Percentiles rank a stretch among this genome's conserved stretches.
Conservation (phyloP, 148 eudicot species). For the Rhododendron griersonianum region DNA sequence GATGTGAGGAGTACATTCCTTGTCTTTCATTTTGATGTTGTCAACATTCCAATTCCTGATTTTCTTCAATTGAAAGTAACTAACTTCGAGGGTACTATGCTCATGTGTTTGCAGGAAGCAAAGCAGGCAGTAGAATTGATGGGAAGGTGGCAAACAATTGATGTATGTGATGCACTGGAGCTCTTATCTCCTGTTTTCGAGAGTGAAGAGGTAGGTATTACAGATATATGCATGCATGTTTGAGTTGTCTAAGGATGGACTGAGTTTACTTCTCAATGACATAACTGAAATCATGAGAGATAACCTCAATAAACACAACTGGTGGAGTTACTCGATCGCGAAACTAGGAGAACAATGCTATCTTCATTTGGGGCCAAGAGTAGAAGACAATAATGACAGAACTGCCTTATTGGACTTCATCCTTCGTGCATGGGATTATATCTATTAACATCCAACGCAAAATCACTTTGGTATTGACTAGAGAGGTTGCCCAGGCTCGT, state of each 20-base stretch:
- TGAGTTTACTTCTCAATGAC: background rate
- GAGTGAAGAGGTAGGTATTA: slow-evolving; percentile 89
- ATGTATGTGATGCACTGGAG: slow-evolving; percentile 96
- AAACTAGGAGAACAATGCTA: background rate
- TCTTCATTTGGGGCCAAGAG: background rate
- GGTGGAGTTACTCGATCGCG: background rate
- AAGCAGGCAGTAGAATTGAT: slow-evolving; percentile 88
- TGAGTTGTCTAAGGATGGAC: background rate
- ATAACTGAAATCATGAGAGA: background rate
- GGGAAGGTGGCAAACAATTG: slow-evolving; percentile 88
- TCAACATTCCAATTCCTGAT: background rate
- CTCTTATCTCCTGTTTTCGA: slow-evolving; percentile 93
- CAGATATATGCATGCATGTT: background rate
- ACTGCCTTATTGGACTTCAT: background rate
- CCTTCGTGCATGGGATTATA: background rate
- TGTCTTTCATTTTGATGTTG: background rate
- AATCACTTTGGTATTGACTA: background rate
- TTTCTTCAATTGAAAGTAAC: background rate
- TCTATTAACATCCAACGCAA: background rate
- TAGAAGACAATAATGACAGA: background rate
- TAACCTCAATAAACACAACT: background rate
- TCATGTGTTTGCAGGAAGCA: slow-evolving; percentile 73
- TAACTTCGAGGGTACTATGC: background rate
- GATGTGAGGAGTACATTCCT: background rate
- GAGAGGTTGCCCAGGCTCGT: background rate